Evolutionary conservation across 306 rosid genomes (phyloP), one percentile per base, ranked within the genome.

Genomic region (Cercis canadensis): DNA sequence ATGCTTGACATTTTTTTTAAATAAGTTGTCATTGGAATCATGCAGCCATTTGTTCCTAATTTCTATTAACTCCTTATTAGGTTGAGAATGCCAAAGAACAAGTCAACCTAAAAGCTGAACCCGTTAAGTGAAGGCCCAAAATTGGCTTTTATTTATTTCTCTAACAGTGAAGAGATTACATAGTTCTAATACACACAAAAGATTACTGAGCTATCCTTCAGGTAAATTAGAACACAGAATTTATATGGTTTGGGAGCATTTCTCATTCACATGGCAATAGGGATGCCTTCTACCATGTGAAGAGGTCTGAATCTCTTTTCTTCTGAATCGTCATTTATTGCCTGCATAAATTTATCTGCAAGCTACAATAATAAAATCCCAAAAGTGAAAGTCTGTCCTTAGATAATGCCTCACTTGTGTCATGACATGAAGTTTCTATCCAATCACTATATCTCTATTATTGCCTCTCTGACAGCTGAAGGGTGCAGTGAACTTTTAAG

Each of bases 21-120:
- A 36, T 36, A 44, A 36, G 12, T 46, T 61, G 33, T 7, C 71
- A 67, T 36, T 60, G 33, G 12, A 39, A 49, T 63, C 32, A 57
- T 64, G 51, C 33, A 12, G 7, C 53, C 19, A 14, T 43, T 41
- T 19, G 67, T 46, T 6, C 52, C 39, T 12, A 62, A 36, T 9
- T 18, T 34, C 49, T 37, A 52, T 24, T 37, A 57, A 34, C 8
- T n/a, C 10, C 8, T 40, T 8, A 32, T 12, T 8, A 24, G 0
- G 13, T 54, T 54, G 59, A 16, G 36, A 54, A 24, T 24, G 24
- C 16, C 15, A 54, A 54, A 32, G 12, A 21, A 53, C 37, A 11
- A 24, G 1, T 54, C 5, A 24, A 1, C 11, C 21, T 24, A 54
- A 54, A 8, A 54, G 37, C 37, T 54, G 21, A 14, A 10, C 3